Evolutionary conservation across 768 basidiomycete genomes (phyloP), one percentile per base, ranked within the genome.

Genomic region (Termitomyces sp.): DNA sequence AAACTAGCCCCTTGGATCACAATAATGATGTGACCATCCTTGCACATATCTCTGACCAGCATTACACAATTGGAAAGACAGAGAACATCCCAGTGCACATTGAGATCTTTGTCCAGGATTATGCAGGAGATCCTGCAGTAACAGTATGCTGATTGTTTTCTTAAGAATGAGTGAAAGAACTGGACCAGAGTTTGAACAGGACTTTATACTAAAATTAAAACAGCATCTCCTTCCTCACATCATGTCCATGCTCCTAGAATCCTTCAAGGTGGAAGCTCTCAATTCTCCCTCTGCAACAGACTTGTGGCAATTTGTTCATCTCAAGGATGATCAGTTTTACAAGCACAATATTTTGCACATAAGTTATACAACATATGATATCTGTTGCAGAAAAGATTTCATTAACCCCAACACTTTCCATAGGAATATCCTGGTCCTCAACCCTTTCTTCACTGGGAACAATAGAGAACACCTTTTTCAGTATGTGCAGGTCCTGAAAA

Each of bases 291-390:
- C 19, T 16, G 6, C 27, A 1, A 1, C 16, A 7, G 37, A 37
- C 42, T 4, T 34, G 14, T 45, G 43, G 49, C 27, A 35, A 44
- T 27, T 0, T n/a, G 32, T 71, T 2, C 10, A 41, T 10, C 50
- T 71, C 7, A 37, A 58, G 0, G 23, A 63, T 21, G 53, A 66
- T 51, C 9, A 29, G 3, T 48, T 73, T 1, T 69, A 70, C 59
- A 45, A 46, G 1, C 57, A 65, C 41, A 62, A 64, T 32, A 51
- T 49, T 0, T 31, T 73, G 32, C 47, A 56, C 4, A 32, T 75
- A 25, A 70, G 72, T 37, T 73, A 73, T 45, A 74, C 71, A 1
- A 71, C 67, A 0, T 72, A 72, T 7, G 63, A 72, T 54, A 37
- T 73, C 1, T 59, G 59, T 19, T 41, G 64, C 1, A 62, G 59